Conservation (phyloP, 2,329 filamentous ascomycete genomes). For the Fonsecaea pugnacius region DNA sequence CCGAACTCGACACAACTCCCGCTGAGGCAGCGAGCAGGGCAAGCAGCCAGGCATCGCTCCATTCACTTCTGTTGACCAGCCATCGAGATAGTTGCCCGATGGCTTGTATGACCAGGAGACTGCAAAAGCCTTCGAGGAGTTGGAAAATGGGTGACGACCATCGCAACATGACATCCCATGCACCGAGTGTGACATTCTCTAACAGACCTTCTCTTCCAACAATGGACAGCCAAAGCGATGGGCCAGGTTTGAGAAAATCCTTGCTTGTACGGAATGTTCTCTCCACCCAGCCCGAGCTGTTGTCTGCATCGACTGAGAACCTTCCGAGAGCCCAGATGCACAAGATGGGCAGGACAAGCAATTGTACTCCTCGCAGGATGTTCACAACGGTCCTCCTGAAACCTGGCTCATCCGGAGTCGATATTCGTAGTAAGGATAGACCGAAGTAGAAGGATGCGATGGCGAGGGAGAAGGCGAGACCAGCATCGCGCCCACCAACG, state of each 20-base stretch:
- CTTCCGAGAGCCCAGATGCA: conserved; percentile 95
- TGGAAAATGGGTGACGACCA: conserved; percentile 96
- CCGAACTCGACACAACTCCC: conserved; percentile 86
- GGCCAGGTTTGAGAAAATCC: conserved; percentile 52
- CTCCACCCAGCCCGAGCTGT: conserved; percentile 75
- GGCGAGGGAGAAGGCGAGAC: conserved; percentile 87
- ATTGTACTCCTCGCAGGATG: conserved; percentile 76
- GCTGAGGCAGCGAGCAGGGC: conserved; percentile 83
- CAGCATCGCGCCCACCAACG: conserved; percentile 92
- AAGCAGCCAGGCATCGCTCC: conserved; percentile 97
- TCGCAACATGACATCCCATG: conserved; percentile 84
- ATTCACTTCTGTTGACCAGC: conserved; percentile 83
- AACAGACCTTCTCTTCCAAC: conserved; percentile 84
- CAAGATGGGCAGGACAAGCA: conserved; percentile 80
- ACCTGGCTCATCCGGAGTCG: conserved; percentile 77
- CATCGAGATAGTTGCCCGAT: conserved; percentile 92
- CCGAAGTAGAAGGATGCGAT: conserved; percentile 89
- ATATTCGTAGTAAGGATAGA: conserved; percentile 78
- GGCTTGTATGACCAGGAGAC: conserved; percentile 90
- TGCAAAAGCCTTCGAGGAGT: conserved; percentile 94
- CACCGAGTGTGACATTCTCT: conserved; percentile 77
- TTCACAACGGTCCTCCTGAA: conserved; percentile 73
- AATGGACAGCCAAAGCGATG: conserved; percentile 79
- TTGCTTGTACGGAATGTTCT: conserved; percentile 72
- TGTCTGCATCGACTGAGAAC: conserved; percentile 87